These are phyloP conservation scores for Clitopilus hobsonii DNA, from an alignment of 768 basidiomycete species.

Conservation along the genomic window DNA sequence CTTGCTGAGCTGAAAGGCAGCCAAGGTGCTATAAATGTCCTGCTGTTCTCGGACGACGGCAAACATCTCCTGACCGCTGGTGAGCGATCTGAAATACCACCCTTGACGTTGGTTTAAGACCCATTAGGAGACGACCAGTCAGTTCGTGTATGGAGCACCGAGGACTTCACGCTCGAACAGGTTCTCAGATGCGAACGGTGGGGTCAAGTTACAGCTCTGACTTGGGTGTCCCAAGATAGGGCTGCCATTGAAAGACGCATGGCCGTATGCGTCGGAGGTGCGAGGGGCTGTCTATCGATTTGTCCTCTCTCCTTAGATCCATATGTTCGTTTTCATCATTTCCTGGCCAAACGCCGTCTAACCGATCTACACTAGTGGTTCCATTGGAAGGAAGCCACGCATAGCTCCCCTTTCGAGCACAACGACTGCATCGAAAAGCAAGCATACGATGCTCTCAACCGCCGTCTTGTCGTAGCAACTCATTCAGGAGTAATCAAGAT, in stretches of 20 bases:
- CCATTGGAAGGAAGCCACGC: neutral
- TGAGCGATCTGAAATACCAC: neutral
- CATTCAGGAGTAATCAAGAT: conserved; percentile 5
- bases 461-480: conserved; percentile 1
- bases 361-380: conserved; percentile 4
- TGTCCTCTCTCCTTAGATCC: conserved; percentile 4
- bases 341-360: neutral
- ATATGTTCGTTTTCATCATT: neutral
- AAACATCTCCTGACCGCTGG: conserved; percentile 8
- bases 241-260: neutral
- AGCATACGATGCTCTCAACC: conserved; percentile 4
- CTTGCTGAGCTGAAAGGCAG: conserved; percentile 2
- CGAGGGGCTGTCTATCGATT: neutral
- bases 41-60: conserved; percentile 7
- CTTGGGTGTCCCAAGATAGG: conserved; percentile 2
- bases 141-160: conserved; percentile 7
- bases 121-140: conserved; percentile 6
- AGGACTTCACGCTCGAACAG: conserved; percentile 3
- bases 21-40: conserved; percentile 7
- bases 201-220: conserved; percentile 8
- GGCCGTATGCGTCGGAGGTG: conserved; percentile 7
- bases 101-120: neutral
- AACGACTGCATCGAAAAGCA: conserved; percentile 4
- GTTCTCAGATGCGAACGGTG: conserved; percentile 3
- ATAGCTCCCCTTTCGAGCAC: neutral